A percentile compares a stretch with the other conserved stretches of the same genome.
These are phyloP conservation scores for Nakaseomyces uthaithaninus DNA, from an alignment of 1,139 yeast genomes.

Conservation along the genomic window DNA sequence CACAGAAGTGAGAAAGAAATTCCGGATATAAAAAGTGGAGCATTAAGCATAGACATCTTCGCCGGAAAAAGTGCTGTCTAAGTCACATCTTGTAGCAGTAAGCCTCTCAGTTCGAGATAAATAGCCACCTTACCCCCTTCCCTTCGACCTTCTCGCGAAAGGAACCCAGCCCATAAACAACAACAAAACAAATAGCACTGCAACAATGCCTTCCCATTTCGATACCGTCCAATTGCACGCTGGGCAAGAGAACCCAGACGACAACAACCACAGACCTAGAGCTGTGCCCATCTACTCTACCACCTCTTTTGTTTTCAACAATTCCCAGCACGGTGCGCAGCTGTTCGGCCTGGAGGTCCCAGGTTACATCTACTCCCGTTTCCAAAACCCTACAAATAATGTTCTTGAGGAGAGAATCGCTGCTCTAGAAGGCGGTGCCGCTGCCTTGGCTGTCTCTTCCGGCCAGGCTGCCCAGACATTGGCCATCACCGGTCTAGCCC, in stretches of 20 bases:
- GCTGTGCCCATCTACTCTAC: constrained; percentile 90
- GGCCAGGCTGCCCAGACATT: constrained; percentile 94
- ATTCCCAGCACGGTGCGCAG: constrained; percentile 87
- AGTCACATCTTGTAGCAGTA: no score
- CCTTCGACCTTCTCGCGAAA: no score
- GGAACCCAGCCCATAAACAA: no score
- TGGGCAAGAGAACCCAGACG: constrained; percentile 65
- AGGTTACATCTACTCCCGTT: constrained; percentile 81
- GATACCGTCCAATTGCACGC: constrained; percentile 94
- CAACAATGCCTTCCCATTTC: constrained; percentile 50
- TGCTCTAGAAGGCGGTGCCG: constrained; percentile 86
- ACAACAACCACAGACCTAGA: constrained; percentile 52
- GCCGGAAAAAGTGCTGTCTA: no score
- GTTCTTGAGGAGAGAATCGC: constrained; percentile 88
- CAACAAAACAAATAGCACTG: neutral
- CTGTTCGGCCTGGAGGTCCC: constrained; percentile 75
- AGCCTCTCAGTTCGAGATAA: neutral
- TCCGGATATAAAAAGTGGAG: no score
- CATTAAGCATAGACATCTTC: no score
- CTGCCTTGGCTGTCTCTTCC: constrained; percentile 82
- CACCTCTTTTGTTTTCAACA: constrained; percentile 77
- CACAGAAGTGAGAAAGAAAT: no score
- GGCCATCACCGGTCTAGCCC: constrained; percentile 79
- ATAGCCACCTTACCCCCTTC: no score
- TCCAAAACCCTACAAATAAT: constrained; percentile 87